A percentile compares a stretch with the other conserved stretches of the same genome.
phyloP scores from a whole-genome alignment of 2,329 filamentous ascomycete genomes.

The Scleromitrula shiraiana region DNA sequence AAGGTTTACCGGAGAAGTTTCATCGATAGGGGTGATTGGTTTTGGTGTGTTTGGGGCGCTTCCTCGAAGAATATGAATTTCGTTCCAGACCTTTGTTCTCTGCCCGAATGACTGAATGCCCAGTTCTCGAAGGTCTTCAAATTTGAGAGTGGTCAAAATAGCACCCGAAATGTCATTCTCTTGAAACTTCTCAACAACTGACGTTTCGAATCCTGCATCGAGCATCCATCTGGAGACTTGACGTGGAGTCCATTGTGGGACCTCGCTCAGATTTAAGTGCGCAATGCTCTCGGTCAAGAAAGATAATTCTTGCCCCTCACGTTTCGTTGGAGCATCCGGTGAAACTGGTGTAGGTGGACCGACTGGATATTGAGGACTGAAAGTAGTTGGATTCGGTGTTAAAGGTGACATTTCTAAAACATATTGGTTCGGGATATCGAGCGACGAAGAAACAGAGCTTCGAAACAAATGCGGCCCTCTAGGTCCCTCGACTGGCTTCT shows the following conservation, averaged over 20 bases:
- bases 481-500: constrained; percentile 68
- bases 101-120: constrained; percentile 77
- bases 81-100: constrained; percentile 70
- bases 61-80: constrained; percentile 63
- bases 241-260: constrained; percentile 62
- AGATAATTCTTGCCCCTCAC: constrained; percentile 1
- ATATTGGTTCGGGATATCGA: constrained; percentile 40
- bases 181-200: constrained; percentile 75
- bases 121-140: constrained; percentile 77
- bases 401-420: constrained; percentile 66
- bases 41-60: constrained; percentile 43
- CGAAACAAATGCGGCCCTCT: constrained; percentile 82
- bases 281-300: constrained; percentile 41
- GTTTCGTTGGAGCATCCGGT: background rate
- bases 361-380: constrained; percentile 22
- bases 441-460: constrained; percentile 52
- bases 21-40: constrained; percentile 54
- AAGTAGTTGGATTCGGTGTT: constrained; percentile 51
- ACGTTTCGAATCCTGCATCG: constrained; percentile 68
- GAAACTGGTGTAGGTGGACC: constrained; percentile 12
- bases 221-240: constrained; percentile 84
- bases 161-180: constrained; percentile 87
- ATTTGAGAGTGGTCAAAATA: constrained; percentile 83
- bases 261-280: constrained; percentile 49
- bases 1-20: constrained; percentile 34